These are phyloP conservation scores for Protomyces lactucae-debilis DNA, from an alignment of 1,139 yeast genomes.

Conservation along the genomic window DNA sequence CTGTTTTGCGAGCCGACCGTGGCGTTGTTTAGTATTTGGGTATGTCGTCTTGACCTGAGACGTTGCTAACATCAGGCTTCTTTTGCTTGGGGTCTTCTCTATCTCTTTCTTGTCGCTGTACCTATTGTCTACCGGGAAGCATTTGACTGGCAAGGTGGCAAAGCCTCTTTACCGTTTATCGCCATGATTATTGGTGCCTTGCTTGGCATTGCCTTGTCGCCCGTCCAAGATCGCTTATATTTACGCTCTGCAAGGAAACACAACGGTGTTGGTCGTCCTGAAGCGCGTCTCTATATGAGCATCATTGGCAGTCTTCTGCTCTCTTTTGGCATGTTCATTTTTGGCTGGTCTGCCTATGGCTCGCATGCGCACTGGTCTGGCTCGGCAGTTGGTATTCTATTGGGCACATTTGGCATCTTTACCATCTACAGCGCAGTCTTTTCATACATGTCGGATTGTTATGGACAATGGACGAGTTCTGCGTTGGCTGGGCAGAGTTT, in stretches of 20 bases:
- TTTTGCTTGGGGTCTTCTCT: not conserved
- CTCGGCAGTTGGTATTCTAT: slow-evolving; percentile 18
- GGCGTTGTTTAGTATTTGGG: slow-evolving; percentile 38
- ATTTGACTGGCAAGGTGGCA: slow-evolving; percentile 62
- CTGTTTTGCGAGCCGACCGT: slow-evolving; percentile 25
- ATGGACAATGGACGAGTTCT: slow-evolving; percentile 75
- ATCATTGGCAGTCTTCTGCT: slow-evolving; percentile 61
- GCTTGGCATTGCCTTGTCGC: slow-evolving; percentile 39
- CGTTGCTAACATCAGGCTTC: not conserved
- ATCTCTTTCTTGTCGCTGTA: slow-evolving; percentile 63
- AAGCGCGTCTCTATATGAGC: slow-evolving; percentile 71
- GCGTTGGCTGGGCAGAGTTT: slow-evolving; percentile 87
- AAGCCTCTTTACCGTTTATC: slow-evolving; percentile 51
- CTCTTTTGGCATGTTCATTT: slow-evolving; percentile 71
- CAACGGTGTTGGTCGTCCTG: slow-evolving; percentile 65
- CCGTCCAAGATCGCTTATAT: slow-evolving; percentile 17
- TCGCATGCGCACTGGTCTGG: slow-evolving; percentile 23
- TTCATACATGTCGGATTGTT: slow-evolving; percentile 68
- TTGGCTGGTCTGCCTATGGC: slow-evolving; percentile 63
- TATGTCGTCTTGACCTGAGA: slow-evolving; percentile 34
- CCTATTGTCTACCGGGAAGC: slow-evolving; percentile 65
- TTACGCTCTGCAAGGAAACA: slow-evolving; percentile 39
- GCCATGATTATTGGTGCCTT: slow-evolving; percentile 67
- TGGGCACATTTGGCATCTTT: slow-evolving; percentile 24
- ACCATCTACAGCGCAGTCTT: slow-evolving; percentile 25